phyloP scores from a whole-genome alignment of 2,329 filamentous ascomycete species.

The Fusarium decemcellulare region DNA sequence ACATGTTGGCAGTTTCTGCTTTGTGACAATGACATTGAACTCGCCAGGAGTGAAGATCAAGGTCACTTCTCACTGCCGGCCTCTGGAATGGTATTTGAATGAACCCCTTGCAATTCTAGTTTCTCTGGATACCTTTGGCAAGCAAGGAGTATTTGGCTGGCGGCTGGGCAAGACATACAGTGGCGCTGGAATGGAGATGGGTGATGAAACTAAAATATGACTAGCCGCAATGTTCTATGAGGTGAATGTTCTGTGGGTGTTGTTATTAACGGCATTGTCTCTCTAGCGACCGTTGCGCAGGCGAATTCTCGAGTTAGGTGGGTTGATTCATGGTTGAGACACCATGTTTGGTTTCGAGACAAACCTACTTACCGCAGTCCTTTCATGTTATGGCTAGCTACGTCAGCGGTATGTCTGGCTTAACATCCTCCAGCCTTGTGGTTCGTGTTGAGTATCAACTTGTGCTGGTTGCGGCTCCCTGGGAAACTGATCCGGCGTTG shows the following conservation, averaged over 20 bases:
- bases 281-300: not conserved
- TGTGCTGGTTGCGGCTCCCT: too few relatives aligned
- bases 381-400: not conserved
- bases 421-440: not conserved
- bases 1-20: not conserved
- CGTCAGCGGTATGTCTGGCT: not conserved
- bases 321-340: not conserved
- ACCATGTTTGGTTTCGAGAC: not conserved
- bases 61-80: constrained; percentile 24
- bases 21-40: constrained; percentile 17
- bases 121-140: not conserved
- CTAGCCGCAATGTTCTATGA: not conserved
- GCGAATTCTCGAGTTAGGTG: not conserved
- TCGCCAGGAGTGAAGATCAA: constrained; percentile 10
- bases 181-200: constrained; percentile 16
- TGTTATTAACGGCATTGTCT: constrained; percentile 4
- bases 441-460: not conserved
- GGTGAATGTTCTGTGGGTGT: not conserved
- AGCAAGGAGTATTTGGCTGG: not conserved
- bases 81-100: constrained; percentile 13
- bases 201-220: constrained; percentile 5
- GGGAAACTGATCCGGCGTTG: too few relatives aligned
- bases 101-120: not conserved
- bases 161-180: constrained; percentile 11
- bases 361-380: not conserved